Base-by-base conservation (phyloP, 2,329 filamentous ascomycete genomes). In the Fusarium tupiense region DNA sequence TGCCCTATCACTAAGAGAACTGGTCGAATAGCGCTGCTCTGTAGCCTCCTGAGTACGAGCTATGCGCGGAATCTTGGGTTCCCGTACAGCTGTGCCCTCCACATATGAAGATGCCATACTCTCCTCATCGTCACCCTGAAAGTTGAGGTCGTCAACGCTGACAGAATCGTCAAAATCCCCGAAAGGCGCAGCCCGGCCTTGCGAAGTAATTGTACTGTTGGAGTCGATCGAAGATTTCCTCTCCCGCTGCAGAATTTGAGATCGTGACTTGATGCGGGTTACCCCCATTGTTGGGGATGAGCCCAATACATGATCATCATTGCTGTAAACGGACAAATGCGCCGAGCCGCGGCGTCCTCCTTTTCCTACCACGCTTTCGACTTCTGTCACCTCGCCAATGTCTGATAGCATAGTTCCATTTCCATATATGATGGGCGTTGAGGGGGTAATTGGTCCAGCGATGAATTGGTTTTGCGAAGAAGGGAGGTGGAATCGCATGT, bases 1-100 rank as follows among this genome's bases (percentile, higher is more conserved):
- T 3, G 95, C 95, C 77, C 94, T 90, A 75, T 92, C 91, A 81
- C 94, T 96, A 72, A 97, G 84, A 31, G 93, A 91, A 22, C 89
- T 91, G 56, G 93, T 94, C 8, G 94, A 94, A 77, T 92, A 90
- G 50, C 88, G 87, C 63, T 93, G 89, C 64, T 91, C 89, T 33
- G 64, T 71, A 33, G 67, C 46, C 7, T 67, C 69, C 56, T 75
- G 73, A 26, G 61, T 66, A 26, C 72, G 67, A 33, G 72, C 44
- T 40, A 65, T 64, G 40, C 61, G 70, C 16, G 58, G 50, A 54
- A 61, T 40, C 58, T 35, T 67, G 31, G 72, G 74, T 47, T 64
- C 74, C 62, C 72, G 79, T 33, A 78, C 73, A 47, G 83, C 79
- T 54, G 82, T 80, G 49, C 88, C 88, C 52, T 88, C 86, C 40